Evolutionary conservation across 208 protist species (phyloP), one percentile per base, ranked within the genome.

Genomic region (Trypanosoma avium): DNA sequence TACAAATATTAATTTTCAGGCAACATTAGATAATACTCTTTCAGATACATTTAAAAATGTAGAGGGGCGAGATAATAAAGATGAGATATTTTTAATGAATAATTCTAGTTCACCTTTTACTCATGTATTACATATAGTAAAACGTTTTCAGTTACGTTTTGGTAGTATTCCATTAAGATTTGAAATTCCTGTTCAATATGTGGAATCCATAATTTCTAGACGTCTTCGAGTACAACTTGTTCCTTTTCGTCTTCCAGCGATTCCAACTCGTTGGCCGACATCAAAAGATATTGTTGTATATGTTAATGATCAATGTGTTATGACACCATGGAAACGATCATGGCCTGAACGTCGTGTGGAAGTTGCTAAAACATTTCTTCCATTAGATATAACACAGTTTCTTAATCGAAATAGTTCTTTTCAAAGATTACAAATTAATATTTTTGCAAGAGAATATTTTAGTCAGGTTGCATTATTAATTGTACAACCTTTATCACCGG

Each of bases 301-400:
- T 33, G 83, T 94, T 12, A 94, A 94, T 47, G 77, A 83, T 30
- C 80, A 83, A 43, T 77, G 63, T 33, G 71, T 92, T 26, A 74
- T 75, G 58, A 76, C 79, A 29, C 59, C 83, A 54, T 94, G 88
- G 85, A 81, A 77, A 62, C 88, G 88, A 15, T 50, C 72, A 17
- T 94, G 88, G 85, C 88, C 88, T 4, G 85, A 87, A 21, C 80
- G 85, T 19, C 68, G 75, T 52, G 50, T 64, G 40, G 77, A 75
- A 53, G 81, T 94, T 1, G 70, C 77, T 22, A 86, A 90, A 58
- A 80, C 85, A n/a, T 86, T 77, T 47, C 73, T 94, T 26, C 74
- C 81, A 33, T 60, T 94, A 29, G 88, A 94, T 61, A 81, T 94
- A 30, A 94, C 88, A 29, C 81, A 88, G 56, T 79, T 66, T 43